phyloP scores from a whole-genome alignment of 768 basidiomycete genomes.

The Suillus clintonianus region DNA sequence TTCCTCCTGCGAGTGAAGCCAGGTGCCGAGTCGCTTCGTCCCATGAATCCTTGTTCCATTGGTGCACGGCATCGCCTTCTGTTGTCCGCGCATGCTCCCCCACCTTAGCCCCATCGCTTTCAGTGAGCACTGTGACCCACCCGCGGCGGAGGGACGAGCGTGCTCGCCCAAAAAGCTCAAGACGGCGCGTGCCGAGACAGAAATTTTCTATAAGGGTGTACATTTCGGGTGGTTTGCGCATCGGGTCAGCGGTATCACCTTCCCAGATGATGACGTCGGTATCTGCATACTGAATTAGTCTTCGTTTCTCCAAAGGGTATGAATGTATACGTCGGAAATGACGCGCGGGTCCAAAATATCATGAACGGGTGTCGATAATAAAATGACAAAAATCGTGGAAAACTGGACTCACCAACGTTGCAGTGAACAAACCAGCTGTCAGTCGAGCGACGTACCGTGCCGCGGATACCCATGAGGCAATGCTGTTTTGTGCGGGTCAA shows the following conservation, averaged over 20 bases:
- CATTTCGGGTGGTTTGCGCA: conserved; percentile 91
- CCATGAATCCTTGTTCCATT: conserved; percentile 68
- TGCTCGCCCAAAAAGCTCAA: conserved; percentile 83
- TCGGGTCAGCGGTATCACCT: conserved; percentile 83
- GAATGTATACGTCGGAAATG: conserved; percentile 3
- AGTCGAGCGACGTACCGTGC: conserved; percentile 91
- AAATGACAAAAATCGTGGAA: neutral
- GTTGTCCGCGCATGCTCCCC: conserved; percentile 34
- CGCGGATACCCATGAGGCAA: conserved; percentile 95
- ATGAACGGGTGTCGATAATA: conserved; percentile 6
- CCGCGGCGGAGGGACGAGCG: conserved; percentile 75
- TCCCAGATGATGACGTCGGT: conserved; percentile 98
- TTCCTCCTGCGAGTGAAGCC: conserved; percentile 45
- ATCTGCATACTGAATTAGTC: conserved; percentile 46
- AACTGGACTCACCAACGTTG: conserved; percentile 75
- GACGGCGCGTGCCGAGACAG: conserved; percentile 87
- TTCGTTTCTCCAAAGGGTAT: neutral
- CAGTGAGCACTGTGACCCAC: conserved; percentile 86
- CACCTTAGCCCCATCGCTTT: conserved; percentile 59
- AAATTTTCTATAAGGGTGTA: conserved; percentile 97
- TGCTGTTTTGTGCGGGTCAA: conserved; percentile 93
- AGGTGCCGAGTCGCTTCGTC: conserved; percentile 61
- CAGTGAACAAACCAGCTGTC: conserved; percentile 98
- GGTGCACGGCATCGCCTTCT: conserved; percentile 26
- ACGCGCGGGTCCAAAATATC: neutral